Percentiles rank a stretch among this genome's conserved stretches.
These are phyloP conservation scores for Colletotrichum karsti DNA, from an alignment of 2,329 filamentous ascomycete species.

Conservation along the genomic window DNA sequence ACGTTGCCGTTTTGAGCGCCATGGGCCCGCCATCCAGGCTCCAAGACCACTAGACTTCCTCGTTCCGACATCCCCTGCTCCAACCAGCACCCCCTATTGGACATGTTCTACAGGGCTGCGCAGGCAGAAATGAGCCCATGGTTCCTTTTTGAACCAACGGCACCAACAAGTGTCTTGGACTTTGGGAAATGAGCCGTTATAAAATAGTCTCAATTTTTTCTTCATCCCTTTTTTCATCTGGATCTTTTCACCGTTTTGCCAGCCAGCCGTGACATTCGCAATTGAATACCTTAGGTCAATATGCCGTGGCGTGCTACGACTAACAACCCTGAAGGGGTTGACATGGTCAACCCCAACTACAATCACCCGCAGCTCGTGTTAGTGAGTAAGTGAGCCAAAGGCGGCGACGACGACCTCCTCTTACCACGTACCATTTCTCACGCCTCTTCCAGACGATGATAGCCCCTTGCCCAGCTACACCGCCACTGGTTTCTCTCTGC, in stretches of 20 bases:
- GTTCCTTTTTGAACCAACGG: not conserved
- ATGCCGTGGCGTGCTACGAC: conserved; percentile 1
- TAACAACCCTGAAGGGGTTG: conserved; percentile 2
- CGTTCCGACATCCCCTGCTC: not conserved
- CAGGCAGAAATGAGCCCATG: not conserved
- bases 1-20: not conserved
- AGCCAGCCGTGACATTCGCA: no score
- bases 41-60: not conserved
- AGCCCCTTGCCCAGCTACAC: not conserved
- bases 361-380: conserved; percentile 9
- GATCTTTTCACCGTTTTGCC: no score
- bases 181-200: not conserved
- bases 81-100: not conserved
- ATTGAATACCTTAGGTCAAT: not conserved
- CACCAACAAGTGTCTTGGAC: no score
- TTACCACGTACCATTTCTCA: not conserved
- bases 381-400: conserved; percentile 4
- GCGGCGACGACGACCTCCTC: not conserved
- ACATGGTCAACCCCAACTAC: conserved; percentile 4
- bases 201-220: not conserved
- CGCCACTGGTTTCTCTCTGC: not conserved
- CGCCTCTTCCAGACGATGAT: not conserved
- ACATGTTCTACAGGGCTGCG: not conserved
- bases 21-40: not conserved
- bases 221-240: no score